Percentiles rank a stretch among this genome's conserved stretches.
Evolutionary conservation across 148 eudicot genomes (phyloP).

Genomic region (Tetragonia tetragonoides): DNA sequence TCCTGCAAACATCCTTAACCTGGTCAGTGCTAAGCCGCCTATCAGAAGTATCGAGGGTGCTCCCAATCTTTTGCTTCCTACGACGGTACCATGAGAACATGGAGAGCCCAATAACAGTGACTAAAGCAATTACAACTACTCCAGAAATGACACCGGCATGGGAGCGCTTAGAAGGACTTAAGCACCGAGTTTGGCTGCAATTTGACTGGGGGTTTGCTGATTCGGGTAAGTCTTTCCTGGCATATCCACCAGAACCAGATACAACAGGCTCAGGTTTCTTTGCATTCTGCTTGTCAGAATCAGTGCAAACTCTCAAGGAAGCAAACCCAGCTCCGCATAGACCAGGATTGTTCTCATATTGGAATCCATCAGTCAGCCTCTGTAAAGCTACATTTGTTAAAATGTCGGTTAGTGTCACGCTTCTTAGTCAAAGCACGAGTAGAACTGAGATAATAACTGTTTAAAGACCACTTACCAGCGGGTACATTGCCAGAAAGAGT

Average conservation of each 20-base stretch:
- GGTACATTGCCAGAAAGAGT: conserved; percentile 87
- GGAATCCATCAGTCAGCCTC: conserved; percentile 65
- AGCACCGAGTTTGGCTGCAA: conserved; percentile 35
- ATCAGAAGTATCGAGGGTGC: conserved; percentile 44
- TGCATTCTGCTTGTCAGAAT: conserved; percentile 31
- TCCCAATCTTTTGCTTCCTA: conserved; percentile 71
- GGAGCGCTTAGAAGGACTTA: conserved; percentile 29
- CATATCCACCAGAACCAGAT: conserved; percentile 39
- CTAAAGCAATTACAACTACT: conserved; percentile 35
- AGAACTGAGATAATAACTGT: neutral
- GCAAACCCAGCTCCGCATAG: conserved; percentile 72
- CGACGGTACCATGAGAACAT: conserved; percentile 64
- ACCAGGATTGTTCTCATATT: conserved; percentile 60
- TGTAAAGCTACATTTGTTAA: conserved; percentile 46
- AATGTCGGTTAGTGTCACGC: conserved; percentile 19
- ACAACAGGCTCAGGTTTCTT: conserved; percentile 63
- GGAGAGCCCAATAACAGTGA: conserved; percentile 47
- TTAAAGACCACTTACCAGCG: conserved; percentile 41
- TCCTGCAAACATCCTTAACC: conserved; percentile 51
- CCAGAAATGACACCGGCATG: conserved; percentile 46
- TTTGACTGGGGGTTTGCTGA: conserved; percentile 55
- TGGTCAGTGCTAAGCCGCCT: conserved; percentile 71
- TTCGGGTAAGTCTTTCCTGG: conserved; percentile 58
- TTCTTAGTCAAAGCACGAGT: neutral
- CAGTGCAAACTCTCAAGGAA: conserved; percentile 50